A percentile compares a stretch with the other conserved stretches of the same genome.
phyloP scores from a whole-genome alignment of 306 rosid genomes.

The Ormosia emarginata region DNA sequence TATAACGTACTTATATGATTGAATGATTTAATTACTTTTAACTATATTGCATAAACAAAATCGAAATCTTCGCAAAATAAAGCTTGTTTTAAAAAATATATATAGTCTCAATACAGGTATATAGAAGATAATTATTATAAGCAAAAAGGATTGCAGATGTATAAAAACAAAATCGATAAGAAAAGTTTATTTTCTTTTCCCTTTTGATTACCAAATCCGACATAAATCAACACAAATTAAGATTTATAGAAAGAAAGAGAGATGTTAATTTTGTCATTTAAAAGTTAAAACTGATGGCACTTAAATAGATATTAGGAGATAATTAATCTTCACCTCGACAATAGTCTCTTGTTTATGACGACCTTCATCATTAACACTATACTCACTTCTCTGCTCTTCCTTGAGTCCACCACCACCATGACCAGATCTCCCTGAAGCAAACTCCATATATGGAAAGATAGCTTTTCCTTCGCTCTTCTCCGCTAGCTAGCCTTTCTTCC shows the following conservation, averaged over 20 bases:
- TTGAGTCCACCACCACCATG: slow-evolving; percentile 31
- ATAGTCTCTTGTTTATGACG: slow-evolving; percentile 18
- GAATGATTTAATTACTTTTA: background rate
- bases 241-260: background rate
- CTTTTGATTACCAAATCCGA: background rate
- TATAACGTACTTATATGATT: background rate
- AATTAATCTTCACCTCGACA: slow-evolving; percentile 39
- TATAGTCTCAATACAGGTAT: background rate
- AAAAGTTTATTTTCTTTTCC: background rate
- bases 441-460: slow-evolving; percentile 35
- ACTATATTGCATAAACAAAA: background rate
- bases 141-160: background rate
- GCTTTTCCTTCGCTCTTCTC: background rate
- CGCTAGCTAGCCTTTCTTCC: background rate
- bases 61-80: background rate
- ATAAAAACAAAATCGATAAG: background rate
- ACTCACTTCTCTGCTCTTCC: slow-evolving; percentile 39
- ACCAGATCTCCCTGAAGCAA: slow-evolving; percentile 31
- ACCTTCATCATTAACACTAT: slow-evolving; percentile 29
- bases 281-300: background rate
- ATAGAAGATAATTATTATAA: background rate
- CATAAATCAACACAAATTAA: background rate
- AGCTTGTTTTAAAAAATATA: background rate
- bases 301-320: background rate
- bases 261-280: background rate